Evolutionary conservation across 169 alveolate genomes (phyloP).

Genomic region (Cytauxzoon felis): DNA sequence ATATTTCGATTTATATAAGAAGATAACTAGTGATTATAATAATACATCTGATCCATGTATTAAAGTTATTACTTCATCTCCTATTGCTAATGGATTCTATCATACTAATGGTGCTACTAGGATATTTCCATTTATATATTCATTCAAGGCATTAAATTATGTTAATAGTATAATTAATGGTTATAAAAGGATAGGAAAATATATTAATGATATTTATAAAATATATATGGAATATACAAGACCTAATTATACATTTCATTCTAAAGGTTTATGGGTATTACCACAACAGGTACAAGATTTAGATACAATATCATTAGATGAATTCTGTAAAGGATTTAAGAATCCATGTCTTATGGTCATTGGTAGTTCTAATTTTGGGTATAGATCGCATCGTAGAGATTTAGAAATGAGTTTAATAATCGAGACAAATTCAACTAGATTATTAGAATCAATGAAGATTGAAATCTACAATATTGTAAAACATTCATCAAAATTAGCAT

Average conservation of each 20-base stretch:
- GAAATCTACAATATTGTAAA: constrained; percentile 62
- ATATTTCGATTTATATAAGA: constrained; percentile 49
- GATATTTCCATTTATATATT: constrained; percentile 30
- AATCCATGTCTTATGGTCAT: constrained; percentile 71
- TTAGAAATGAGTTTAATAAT: constrained; percentile 68
- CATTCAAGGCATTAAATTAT: neutral
- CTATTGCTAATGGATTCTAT: constrained; percentile 71
- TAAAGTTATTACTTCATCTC: constrained; percentile 69
- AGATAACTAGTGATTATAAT: constrained; percentile 14
- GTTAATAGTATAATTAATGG: too few relatives aligned
- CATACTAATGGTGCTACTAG: constrained; percentile 46
- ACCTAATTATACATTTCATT: constrained; percentile 65
- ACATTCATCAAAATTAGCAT: constrained; percentile 56
- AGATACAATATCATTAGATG: constrained; percentile 29
- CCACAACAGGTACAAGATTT: constrained; percentile 32
- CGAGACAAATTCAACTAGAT: constrained; percentile 65
- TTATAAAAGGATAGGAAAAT: neutral
- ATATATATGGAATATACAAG: constrained; percentile 40
- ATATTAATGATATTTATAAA: constrained; percentile 4
- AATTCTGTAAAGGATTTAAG: constrained; percentile 13
- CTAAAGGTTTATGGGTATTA: constrained; percentile 64
- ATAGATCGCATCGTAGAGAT: constrained; percentile 68
- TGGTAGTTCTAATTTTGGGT: constrained; percentile 74
- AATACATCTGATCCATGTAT: constrained; percentile 22
- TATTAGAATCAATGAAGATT: constrained; percentile 54